Evolutionary conservation across 805 yeast species (phyloP), one percentile per base, ranked within the genome.

Genomic region (Komagataella populi): DNA sequence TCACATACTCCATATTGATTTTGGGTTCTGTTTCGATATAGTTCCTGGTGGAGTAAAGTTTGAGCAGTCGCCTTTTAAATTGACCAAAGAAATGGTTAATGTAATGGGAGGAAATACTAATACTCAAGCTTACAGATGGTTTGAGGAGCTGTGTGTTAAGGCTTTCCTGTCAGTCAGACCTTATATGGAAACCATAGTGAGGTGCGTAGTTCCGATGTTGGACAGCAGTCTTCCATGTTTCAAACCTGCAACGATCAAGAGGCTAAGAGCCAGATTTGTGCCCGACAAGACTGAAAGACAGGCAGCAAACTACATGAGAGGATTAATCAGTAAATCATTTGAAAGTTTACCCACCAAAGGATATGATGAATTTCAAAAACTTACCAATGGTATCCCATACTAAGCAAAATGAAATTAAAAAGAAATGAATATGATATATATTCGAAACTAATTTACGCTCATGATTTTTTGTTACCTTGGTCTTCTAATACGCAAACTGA

Each of bases 11-110:
- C 99, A 93, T 67, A 87, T 95, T 66, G 99, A 93, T 69, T 93
- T 93, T 70, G 99, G 99, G 3, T 93, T 93, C 75, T 90, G 96
- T 60, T 95, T 93, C 64, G 99, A 93, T 69, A 93, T 93, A 65
- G 97, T 87, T 39, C 99, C 99, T 7, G 99, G 99, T 57, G 99
- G 99, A 43, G 97, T 93, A 49, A 87, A 83, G 61, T 95, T 93
- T 63, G 99, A 93, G 61, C 96, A 88, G n/a, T 96, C 96, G 1
- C 98, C 99, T 10, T 93, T 93, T 73, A 93, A 93, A 64, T 76
- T 93, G 56, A 93, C 99, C 3, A 86, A 84, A 59, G 99, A 93
- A 62, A 93, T 95, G 99, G 85, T 93, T 4, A 77, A 80, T 63
- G 97, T 93, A 1, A 80, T 93, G 83, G 99, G 99, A n/a, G 98